Conservation (phyloP, 1,284 basidiomycete genomes). For the Butyriboletus appendiculatus region DNA sequence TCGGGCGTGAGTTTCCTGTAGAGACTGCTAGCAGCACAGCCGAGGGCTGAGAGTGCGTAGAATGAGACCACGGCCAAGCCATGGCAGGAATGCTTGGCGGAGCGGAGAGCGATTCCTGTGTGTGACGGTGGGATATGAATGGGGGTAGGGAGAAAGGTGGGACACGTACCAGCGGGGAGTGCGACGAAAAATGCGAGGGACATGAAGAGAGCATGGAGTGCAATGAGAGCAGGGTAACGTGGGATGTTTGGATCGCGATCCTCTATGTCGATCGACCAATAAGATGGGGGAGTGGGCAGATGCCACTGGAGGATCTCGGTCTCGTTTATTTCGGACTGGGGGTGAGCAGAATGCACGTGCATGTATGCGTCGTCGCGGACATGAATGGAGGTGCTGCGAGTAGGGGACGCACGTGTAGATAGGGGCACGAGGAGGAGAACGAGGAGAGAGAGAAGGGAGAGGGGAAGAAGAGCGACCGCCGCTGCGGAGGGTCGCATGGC, state of each 20-base stretch:
- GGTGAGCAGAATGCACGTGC: conserved; percentile 49
- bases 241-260: conserved; percentile 44
- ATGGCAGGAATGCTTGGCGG: conserved; percentile 66
- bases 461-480: background rate
- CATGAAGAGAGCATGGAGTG: conserved; percentile 68
- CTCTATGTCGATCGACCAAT: conserved; percentile 75
- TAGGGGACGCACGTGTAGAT: conserved; percentile 16
- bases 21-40: conserved; percentile 60
- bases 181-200: conserved; percentile 73
- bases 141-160: background rate
- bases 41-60: conserved; percentile 55
- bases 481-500: conserved; percentile 12
- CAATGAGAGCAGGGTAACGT: conserved; percentile 65
- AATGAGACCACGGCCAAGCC: conserved; percentile 57
- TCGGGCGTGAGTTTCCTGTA: conserved; percentile 78
- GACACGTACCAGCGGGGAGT: conserved; percentile 65
- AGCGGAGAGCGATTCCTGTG: conserved; percentile 73
- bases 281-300: conserved; percentile 70
- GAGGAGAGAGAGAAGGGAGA: background rate
- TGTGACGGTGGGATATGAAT: background rate
- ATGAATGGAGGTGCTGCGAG: background rate
- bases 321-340: conserved; percentile 69
- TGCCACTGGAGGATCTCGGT: conserved; percentile 65
- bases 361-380: conserved; percentile 41
- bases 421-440: conserved; percentile 20